Evolutionary conservation across 495 filamentous ascomycete genomes (phyloP), one percentile per base, ranked within the genome.

Genomic region (Lindgomyces ingoldianus): DNA sequence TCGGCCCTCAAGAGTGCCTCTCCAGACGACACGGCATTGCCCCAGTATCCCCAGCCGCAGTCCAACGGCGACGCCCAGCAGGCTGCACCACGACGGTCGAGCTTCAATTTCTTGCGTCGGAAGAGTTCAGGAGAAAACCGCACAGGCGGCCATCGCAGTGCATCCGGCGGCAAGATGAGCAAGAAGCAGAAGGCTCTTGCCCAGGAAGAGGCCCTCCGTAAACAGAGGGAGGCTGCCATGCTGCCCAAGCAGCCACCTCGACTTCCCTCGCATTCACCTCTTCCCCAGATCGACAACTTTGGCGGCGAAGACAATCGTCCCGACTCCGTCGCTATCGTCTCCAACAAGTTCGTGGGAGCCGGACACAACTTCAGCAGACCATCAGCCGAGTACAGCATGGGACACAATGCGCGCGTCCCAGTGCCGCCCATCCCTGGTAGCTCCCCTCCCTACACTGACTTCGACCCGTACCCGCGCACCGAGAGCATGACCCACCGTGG

Each of bases 401-500:
- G 60, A 1, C 55, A 46, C 22, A 46, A 49, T 47, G 33, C 67
- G 65, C 30, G 58, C 14, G 48, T 44, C 41, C 78, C 68, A 65
- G 76, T 79, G 56, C 83, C 81, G 57, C 83, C 78, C 1, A 78
- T 86, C 29, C 81, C 86, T 54, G 65, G 73, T 63, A 73, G 58
- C 61, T 67, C 71, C 11, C 48, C 67, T 11, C 42, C 48, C 1
- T 73, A 73, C 64, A 73, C 70, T 27, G 74, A 81, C 57, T 80
- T 71, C 53, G 91, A 96, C 72, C 89, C 91, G 21, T 93, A 93
- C 74, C 84, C 89, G 44, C 82, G 89, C 30, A 86, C 88, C 27
- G 90, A 92, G 77, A 98, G 94, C 81, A 97, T 98, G 91, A 91
- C 95, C 57, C 87, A 98, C 77, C 91, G 94, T 69, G 92, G 94